Evolutionary conservation across 441 rosid genomes (phyloP), one percentile per base, ranked within the genome.

Genomic region (Erodium moschatum): DNA sequence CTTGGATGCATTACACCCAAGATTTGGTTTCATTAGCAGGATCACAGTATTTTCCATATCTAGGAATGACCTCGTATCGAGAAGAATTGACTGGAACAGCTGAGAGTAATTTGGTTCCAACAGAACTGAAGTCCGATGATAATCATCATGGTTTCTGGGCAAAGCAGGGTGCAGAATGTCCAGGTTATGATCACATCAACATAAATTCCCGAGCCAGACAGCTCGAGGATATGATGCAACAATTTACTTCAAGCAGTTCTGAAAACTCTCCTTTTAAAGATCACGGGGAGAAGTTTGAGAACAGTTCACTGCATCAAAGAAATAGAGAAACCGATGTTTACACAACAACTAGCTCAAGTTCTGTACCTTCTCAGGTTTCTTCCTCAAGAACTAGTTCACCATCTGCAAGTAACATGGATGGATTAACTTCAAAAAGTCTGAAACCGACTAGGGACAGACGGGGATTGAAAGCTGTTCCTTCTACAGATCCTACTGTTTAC

Each of bases 381-480:
- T 58, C 69, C 66, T 38, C 69, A 6, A 56, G 66, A 56, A 56
- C 27, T 35, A 58, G 21, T 11, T 4, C 13, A 6, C 58, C 70
- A 1, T 21, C 74, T 35, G 74, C 56, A 24, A 72, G 24, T 38
- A 31, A 8, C 66, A 54, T 33, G 70, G 70, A 66, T 33, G 54
- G 54, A 33, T 56, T 35, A 9, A 18, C 65, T 38, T 2, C 64
- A 20, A 62, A 44, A 66, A 44, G 60, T 27, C 67, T 20, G 3
- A 76, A 76, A 44, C 64, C 72, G 13, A 62, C 9, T 0, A 64
- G 58, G 72, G 72, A 58, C 27, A 72, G 68, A 24, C 64, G 20
- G 4, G 66, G 66, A 12, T 66, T 10, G 24, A 58, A 72, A 40
- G 12, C 65, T 56, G 65, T 20, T 58, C 50, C 31, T 6, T 58